phyloP scores from a whole-genome alignment of 441 rosid species.

The Pelargonium australe region DNA sequence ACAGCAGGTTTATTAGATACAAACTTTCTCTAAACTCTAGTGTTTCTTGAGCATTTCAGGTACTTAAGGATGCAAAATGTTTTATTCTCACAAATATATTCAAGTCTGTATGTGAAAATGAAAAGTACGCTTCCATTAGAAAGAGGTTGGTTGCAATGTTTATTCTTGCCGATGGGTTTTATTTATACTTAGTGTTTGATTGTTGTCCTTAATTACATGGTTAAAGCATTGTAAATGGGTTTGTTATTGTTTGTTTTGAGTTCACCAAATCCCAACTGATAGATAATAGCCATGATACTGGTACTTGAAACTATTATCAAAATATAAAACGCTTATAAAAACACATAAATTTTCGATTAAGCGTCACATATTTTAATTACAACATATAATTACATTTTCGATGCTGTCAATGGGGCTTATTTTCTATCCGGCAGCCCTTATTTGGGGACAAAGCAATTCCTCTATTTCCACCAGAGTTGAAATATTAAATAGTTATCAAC shows the following conservation, averaged over 20 bases:
- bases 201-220: background rate
- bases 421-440: background rate
- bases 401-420: background rate
- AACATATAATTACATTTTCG: background rate
- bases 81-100: constrained; percentile 76
- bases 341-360: background rate
- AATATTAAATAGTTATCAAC: background rate
- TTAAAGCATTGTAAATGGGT: background rate
- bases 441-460: constrained; percentile 5
- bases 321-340: background rate
- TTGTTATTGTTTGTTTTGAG: background rate
- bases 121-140: constrained; percentile 67
- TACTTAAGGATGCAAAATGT: constrained; percentile 76
- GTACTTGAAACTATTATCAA: background rate
- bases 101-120: constrained; percentile 74
- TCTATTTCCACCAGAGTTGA: background rate
- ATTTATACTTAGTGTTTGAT: background rate
- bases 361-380: background rate
- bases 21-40: constrained; percentile 9
- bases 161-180: constrained; percentile 20
- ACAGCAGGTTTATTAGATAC: background rate
- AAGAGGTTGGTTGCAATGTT: constrained; percentile 45
- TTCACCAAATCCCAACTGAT: background rate
- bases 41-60: constrained; percentile 43
- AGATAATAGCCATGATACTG: background rate